These are phyloP conservation scores for Lachnellula suecica DNA, from an alignment of 2,329 filamentous ascomycete genomes.

Conservation along the genomic window DNA sequence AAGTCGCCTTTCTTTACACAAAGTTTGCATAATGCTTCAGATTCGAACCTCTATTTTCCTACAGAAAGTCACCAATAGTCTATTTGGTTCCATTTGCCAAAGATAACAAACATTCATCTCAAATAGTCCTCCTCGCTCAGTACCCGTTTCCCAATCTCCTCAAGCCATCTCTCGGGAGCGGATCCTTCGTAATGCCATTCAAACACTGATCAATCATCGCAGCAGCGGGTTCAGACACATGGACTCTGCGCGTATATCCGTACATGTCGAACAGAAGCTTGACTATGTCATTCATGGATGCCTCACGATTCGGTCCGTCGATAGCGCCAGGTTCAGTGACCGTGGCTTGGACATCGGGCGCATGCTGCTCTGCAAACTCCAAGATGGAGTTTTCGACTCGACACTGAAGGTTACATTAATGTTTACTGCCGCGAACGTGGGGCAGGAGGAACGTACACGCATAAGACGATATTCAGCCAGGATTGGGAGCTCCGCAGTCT, in stretches of 20 bases:
- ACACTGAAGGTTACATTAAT: background rate
- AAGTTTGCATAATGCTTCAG: no score
- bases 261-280: background rate
- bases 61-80: no score
- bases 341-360: constrained; percentile 37
- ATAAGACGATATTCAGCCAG: constrained; percentile 42
- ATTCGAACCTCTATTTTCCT: no score
- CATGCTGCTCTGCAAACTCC: constrained; percentile 37
- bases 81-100: no score
- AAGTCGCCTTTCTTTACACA: no score
- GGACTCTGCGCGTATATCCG: background rate
- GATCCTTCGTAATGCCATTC: background rate
- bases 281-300: background rate
- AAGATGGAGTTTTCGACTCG: constrained; percentile 31
- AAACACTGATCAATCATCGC: background rate
- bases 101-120: no score
- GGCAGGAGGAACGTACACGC: constrained; percentile 37
- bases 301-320: constrained; percentile 26
- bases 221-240: background rate
- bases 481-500: constrained; percentile 38
- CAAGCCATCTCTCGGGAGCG: background rate
- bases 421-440: background rate
- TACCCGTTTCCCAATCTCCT: background rate
- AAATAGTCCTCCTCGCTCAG: constrained; percentile 1
- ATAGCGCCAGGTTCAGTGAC: constrained; percentile 44